Percentiles rank a stretch among this genome's conserved stretches.
These are phyloP conservation scores for Kodamaea lidongshanica DNA, from an alignment of 805 yeast genomes.

Conservation along the genomic window DNA sequence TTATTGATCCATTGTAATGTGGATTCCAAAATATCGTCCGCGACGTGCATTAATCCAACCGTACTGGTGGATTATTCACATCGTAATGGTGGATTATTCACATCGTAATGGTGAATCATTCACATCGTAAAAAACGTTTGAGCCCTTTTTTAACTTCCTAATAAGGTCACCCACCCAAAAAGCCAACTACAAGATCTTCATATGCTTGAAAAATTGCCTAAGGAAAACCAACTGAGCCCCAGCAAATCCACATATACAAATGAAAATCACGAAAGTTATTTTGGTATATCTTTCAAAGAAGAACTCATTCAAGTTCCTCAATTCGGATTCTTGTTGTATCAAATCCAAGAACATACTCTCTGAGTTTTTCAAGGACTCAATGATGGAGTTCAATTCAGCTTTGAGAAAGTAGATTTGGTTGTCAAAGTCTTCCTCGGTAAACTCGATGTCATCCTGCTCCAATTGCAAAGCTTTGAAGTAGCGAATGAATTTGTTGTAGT, in stretches of 20 bases:
- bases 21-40: no score
- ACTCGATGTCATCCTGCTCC: slow-evolving; percentile 11
- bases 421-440: slow-evolving; percentile 30
- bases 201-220: slow-evolving; percentile 25
- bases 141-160: background rate
- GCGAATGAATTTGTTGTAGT: slow-evolving; percentile 31
- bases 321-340: slow-evolving; percentile 26
- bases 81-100: no score
- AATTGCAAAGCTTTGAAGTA: slow-evolving; percentile 20
- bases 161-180: no score
- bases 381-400: slow-evolving; percentile 26
- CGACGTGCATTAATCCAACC: no score
- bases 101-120: no score
- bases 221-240: slow-evolving; percentile 26
- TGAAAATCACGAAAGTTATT: slow-evolving; percentile 21
- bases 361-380: slow-evolving; percentile 25
- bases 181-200: slow-evolving; percentile 18
- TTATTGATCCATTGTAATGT: no score
- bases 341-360: slow-evolving; percentile 22
- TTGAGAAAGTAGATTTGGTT: slow-evolving; percentile 23
- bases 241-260: slow-evolving; percentile 26
- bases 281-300: slow-evolving; percentile 31
- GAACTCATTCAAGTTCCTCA: slow-evolving; percentile 35
- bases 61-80: no score
- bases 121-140: no score